phyloP scores from a whole-genome alignment of 169 alveolate genomes.

The Perkinsus olseni region DNA sequence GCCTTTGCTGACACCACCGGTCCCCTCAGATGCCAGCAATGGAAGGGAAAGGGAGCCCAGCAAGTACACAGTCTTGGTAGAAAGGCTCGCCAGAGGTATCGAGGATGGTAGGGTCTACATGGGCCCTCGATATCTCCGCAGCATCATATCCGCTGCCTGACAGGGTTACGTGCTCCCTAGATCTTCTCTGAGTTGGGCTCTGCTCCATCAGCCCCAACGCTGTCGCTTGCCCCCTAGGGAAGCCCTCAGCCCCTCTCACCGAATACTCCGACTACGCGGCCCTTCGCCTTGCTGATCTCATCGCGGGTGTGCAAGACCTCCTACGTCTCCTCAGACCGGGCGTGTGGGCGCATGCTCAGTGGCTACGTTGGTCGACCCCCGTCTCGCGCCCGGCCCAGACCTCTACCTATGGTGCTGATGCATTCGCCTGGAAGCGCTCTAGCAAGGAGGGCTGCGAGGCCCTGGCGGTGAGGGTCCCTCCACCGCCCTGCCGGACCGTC shows the following conservation, averaged over 20 bases:
- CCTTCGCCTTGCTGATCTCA: not conserved
- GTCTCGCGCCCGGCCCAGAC: not conserved
- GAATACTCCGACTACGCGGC: not conserved
- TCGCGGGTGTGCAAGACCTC: not conserved
- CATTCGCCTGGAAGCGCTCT: not conserved
- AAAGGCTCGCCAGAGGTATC: not conserved
- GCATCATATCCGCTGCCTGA: not conserved
- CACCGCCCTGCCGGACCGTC: not conserved
- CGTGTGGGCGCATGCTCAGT: not conserved
- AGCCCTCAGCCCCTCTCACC: not conserved
- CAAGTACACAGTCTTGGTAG: not conserved
- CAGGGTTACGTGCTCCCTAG: not conserved
- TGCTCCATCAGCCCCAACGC: not conserved
- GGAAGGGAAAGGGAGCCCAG: not conserved
- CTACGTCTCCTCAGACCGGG: not conserved
- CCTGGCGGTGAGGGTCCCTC: not conserved
- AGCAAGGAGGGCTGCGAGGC: not conserved
- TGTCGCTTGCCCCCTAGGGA: not conserved
- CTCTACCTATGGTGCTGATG: not conserved
- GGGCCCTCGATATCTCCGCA: not conserved
- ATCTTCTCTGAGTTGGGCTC: not conserved
- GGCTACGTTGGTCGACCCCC: not conserved
- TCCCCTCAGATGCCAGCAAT: not conserved
- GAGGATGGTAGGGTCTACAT: not conserved
- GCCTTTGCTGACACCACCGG: not conserved